Evolutionary conservation across 805 yeast species (phyloP), one percentile per base, ranked within the genome.

Genomic region (Pichia nanzhaoensis): DNA sequence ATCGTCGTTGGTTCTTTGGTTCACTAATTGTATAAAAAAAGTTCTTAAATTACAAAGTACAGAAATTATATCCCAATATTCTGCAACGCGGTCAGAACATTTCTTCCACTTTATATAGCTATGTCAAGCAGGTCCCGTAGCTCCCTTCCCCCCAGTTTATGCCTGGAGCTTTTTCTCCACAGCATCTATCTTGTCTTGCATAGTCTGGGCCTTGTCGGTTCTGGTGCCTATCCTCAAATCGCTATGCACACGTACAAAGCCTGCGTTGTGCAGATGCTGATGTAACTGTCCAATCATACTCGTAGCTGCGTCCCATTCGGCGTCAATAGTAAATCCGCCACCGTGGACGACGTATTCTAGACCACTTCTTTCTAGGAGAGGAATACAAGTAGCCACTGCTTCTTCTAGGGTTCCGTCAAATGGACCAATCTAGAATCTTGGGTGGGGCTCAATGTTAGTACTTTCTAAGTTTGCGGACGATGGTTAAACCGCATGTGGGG

Each of bases 301-400:
- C 77, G 80, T 82, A 2, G 88, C 96, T 44, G 82, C 87, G 54
- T 79, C 78, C 95, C 95, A 88, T 14, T 88, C 89, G 1, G 96
- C 96, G 54, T 84, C 83, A 46, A 58, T 50, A 1, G 96, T 88
- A 12, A 95, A 88, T 2, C 96, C 96, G 2, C 96, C 96, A 52
- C 91, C 83, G 64, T 88, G 96, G 47, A 88, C 68, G 1, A 85
- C 78, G 50, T 83, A 78, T 39, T 78, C 70, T 42, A 88, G 66
- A 2, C 75, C 80, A 24, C 84, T 76, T 21, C 71, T 70, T 45
- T 82, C 69, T 28, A 88, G 78, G 43, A 78, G 63, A 20, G 73
- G 67, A 49, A 86, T 89, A 31, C 83, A 79, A 36, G 74, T 68
- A 4, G 91, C 78, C 33, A 88, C 80, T 54, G 85, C 86, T 54